Percentiles rank a stretch among this genome's conserved stretches.
Evolutionary conservation across 1,284 basidiomycete species (phyloP).

Genomic region (Pseudozyma flocculosa): DNA sequence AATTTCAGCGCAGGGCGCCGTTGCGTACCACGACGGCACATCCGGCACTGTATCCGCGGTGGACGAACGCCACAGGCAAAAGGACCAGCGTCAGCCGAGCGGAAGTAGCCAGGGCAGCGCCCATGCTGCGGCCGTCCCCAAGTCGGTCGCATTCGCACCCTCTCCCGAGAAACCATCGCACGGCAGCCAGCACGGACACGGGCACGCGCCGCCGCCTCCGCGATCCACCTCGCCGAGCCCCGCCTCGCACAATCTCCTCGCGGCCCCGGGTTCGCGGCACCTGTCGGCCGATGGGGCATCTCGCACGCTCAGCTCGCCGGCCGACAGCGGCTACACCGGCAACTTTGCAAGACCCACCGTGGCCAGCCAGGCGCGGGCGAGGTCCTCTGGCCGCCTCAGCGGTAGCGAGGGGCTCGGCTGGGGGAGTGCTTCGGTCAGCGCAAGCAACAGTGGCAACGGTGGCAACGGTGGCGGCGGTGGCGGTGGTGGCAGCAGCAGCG

Average conservation of each 20-base stretch:
- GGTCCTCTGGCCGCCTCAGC: conserved; percentile 15
- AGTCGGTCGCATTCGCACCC: conserved; percentile 48
- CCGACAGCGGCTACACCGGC: neutral
- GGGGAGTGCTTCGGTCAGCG: no score
- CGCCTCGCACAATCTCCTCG: no score
- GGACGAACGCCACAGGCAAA: neutral
- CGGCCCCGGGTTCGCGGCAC: no score
- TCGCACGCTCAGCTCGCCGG: no score
- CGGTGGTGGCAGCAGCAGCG: no score
- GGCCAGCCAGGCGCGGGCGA: conserved; percentile 36
- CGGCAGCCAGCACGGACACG: neutral
- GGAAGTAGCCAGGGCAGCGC: conserved; percentile 6
- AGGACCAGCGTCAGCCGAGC: conserved; percentile 11
- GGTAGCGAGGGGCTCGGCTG: conserved; percentile 13
- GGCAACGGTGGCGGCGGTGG: no score
- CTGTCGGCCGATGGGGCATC: no score
- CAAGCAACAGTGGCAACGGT: no score
- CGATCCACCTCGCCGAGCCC: no score
- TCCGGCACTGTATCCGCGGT: no score
- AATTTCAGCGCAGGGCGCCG: no score
- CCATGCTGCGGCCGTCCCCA: conserved; percentile 5
- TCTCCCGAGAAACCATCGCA: conserved; percentile 40
- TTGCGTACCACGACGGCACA: no score
- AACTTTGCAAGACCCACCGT: conserved; percentile 38
- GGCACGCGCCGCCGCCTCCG: neutral